Evolutionary conservation across 805 yeast genomes (phyloP), one percentile per base, ranked within the genome.

Genomic region (Teunomyces funiuensis): DNA sequence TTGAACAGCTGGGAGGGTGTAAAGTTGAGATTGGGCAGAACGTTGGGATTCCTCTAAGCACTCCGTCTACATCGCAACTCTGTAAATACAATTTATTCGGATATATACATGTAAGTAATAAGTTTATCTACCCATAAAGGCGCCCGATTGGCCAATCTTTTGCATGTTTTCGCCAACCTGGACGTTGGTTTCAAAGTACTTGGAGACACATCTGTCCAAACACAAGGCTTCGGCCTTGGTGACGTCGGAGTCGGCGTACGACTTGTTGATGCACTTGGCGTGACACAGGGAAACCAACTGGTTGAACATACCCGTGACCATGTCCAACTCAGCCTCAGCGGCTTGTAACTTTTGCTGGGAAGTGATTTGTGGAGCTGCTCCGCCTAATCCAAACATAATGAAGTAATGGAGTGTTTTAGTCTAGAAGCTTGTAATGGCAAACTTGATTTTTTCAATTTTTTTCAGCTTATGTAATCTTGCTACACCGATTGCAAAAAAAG

Each of bases 261-360:
- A 55, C 49, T 70, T 72, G 58, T 56, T 75, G 61, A 89, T 85
- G 72, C 98, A 90, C 71, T 90, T 90, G 53, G 71, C 65, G 66
- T 90, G 93, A 64, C 98, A 90, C 53, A 88, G 84, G 57, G 84
- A 90, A 17, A 89, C 95, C 57, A 90, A 74, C 57, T 83, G 53
- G 79, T 91, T 91, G 80, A 91, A 91, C 97, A 91, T 89, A 54
- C 93, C 96, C 28, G 97, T 90, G 54, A 91, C 96, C 82, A 93
- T 85, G 65, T 91, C 99, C 52, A 91, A 77, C 68, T 91, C 99
- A 43, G 96, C 87, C 71, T 91, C 98, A 39, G 99, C 99, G 52
- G 96, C 96, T 57, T 77, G 76, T 47, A 86, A 74, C 64, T 86
- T 86, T 63, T 84, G 89, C 50, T 83, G 85, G 29, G 88, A 77